Percentiles rank a stretch among this genome's conserved stretches.
Conservation (phyloP, 371 early-diverging fungal species). For the Gilbertella persicaria region DNA sequence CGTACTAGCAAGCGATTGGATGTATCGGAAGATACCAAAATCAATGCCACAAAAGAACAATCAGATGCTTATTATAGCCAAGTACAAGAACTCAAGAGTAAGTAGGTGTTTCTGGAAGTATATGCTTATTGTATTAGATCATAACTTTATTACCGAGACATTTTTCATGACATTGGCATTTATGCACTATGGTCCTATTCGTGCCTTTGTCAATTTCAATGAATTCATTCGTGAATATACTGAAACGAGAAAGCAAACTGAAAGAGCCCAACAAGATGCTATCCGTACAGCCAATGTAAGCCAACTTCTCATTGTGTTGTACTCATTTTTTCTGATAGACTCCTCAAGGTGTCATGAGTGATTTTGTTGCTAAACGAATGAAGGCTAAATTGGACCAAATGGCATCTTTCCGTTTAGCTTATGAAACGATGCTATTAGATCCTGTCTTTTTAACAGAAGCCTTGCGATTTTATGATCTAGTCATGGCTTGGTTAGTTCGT, state of each 20-base stretch:
- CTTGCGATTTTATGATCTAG: slow-evolving; percentile 79
- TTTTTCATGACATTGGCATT: slow-evolving; percentile 81
- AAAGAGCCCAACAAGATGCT: slow-evolving; percentile 55
- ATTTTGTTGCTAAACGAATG: slow-evolving; percentile 56
- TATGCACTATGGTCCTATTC: slow-evolving; percentile 82
- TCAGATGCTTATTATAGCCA: slow-evolving; percentile 60
- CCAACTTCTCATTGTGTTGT: neutral
- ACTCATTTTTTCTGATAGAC: slow-evolving; percentile 16
- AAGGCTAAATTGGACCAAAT: slow-evolving; percentile 60
- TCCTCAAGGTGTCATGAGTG: slow-evolving; percentile 52
- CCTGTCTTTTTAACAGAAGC: slow-evolving; percentile 59
- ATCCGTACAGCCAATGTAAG: slow-evolving; percentile 42
- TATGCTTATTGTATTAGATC: slow-evolving; percentile 12
- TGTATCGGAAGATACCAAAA: slow-evolving; percentile 74
- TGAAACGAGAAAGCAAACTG: slow-evolving; percentile 62
- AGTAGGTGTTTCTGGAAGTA: neutral
- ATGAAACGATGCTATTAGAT: slow-evolving; percentile 80
- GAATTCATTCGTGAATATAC: slow-evolving; percentile 65
- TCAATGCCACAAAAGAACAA: slow-evolving; percentile 74
- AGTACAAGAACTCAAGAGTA: slow-evolving; percentile 19
- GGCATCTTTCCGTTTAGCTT: slow-evolving; percentile 66
- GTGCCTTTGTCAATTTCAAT: slow-evolving; percentile 68
- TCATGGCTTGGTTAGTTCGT: slow-evolving; percentile 80
- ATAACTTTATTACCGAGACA: slow-evolving; percentile 87
- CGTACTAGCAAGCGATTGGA: slow-evolving; percentile 54